phyloP scores from a whole-genome alignment of 2,329 filamentous ascomycete genomes.

The Blumeriella jaapii region DNA sequence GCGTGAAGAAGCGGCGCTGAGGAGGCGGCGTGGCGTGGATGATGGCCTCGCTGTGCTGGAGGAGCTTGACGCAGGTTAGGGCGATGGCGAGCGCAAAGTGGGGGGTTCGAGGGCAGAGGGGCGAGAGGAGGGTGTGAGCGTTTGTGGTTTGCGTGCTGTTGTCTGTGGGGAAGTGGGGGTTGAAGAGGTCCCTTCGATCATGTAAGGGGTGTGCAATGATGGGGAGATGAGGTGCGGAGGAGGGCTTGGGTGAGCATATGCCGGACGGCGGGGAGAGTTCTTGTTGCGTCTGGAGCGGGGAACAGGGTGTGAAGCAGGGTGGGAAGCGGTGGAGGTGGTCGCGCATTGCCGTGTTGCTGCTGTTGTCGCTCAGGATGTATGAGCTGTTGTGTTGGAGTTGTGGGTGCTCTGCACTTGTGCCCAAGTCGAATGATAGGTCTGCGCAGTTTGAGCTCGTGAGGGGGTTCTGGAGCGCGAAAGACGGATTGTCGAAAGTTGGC shows the following conservation, averaged over 20 bases:
- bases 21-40: background rate
- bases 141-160: background rate
- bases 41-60: constrained; percentile 2
- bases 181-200: no score
- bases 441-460: background rate
- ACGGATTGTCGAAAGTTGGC: background rate
- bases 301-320: no score
- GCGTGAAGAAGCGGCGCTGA: no score
- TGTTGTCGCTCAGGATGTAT: constrained; percentile 2
- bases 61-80: constrained; percentile 4
- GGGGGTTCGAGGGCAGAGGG: constrained; percentile 1
- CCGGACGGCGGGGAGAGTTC: no score
- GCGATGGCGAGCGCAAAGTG: constrained; percentile 3
- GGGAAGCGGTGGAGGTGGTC: background rate
- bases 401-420: background rate
- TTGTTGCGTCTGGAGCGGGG: no score
- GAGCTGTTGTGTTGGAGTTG: background rate
- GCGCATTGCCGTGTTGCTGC: constrained; percentile 1
- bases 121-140: background rate
- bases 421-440: background rate
- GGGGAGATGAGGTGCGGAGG: no score
- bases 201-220: no score
- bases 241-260: no score
- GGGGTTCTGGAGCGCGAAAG: background rate
- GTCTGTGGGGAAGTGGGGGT: no score